phyloP scores from a whole-genome alignment of 352 stramenopile genomes.

The Pythium periplocum region DNA sequence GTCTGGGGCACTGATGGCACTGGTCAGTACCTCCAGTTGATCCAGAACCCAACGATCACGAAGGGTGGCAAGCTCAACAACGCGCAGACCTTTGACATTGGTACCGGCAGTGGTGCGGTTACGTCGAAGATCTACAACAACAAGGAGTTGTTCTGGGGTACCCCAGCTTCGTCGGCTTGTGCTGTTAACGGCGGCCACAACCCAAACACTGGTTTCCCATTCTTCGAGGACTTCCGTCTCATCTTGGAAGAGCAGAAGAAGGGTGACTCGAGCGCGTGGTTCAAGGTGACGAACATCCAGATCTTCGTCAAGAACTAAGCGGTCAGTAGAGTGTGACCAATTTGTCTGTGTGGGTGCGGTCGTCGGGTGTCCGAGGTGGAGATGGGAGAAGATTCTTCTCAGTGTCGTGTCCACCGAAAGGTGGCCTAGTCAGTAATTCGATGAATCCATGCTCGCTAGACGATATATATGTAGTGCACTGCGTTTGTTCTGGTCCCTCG shows the following conservation, averaged over 20 bases:
- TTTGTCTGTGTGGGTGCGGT: too few species aligned
- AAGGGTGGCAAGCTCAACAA: conserved; percentile 48
- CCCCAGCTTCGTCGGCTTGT: conserved; percentile 31
- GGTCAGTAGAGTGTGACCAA: too few species aligned
- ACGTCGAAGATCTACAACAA: conserved; percentile 82
- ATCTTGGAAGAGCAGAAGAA: conserved; percentile 79
- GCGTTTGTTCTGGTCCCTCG: too few species aligned
- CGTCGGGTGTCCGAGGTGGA: too few species aligned
- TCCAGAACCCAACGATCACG: conserved; percentile 63
- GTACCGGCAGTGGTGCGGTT: conserved; percentile 25
- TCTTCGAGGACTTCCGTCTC: conserved; percentile 73
- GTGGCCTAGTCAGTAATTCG: too few species aligned
- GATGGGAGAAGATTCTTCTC: too few species aligned
- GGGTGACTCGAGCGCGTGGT: conserved; percentile 51
- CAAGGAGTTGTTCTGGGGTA: conserved; percentile 60
- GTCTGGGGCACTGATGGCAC: conserved; percentile 55
- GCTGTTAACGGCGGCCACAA: conserved; percentile 49
- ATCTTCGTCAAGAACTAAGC: conserved; percentile 60
- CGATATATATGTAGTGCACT: too few species aligned
- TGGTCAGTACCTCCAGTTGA: conserved; percentile 65
- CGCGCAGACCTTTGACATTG: conserved; percentile 58
- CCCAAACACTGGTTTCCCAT: conserved; percentile 59
- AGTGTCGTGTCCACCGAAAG: too few species aligned
- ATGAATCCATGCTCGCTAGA: too few species aligned
- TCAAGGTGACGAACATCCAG: conserved; percentile 73